Conservation (phyloP, 2,329 filamentous ascomycete genomes). For the Akanthomyces lecanii region DNA sequence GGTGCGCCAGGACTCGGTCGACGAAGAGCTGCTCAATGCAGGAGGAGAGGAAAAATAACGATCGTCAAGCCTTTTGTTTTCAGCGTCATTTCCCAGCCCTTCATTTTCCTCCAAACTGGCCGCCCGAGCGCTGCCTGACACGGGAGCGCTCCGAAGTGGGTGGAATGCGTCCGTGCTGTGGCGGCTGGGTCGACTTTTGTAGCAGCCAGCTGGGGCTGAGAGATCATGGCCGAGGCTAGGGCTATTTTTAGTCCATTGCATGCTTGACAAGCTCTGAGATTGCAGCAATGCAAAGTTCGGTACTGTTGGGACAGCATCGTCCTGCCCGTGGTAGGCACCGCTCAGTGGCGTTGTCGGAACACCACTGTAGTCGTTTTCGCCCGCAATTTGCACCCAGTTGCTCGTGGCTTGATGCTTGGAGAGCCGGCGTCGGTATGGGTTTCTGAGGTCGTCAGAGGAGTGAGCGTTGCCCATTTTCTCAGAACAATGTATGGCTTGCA, state of each 20-base stretch:
- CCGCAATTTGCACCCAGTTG: conserved; percentile 36
- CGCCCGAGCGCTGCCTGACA: conserved; percentile 14
- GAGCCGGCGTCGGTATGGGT: conserved; percentile 41
- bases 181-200: conserved; percentile 9
- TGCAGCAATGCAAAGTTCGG: conserved; percentile 5
- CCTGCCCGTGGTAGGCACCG: conserved; percentile 20
- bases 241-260: not conserved
- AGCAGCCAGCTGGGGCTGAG: not conserved
- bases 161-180: conserved; percentile 12
- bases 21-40: conserved; percentile 5
- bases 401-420: conserved; percentile 46
- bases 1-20: conserved; percentile 8
- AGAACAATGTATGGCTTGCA: not conserved
- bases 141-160: conserved; percentile 9
- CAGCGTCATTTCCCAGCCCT: conserved; percentile 2
- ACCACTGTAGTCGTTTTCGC: conserved; percentile 17
- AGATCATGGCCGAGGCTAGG: not conserved
- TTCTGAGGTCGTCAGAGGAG: conserved; percentile 41
- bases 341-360: conserved; percentile 18
- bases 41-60: not conserved
- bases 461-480: conserved; percentile 47
- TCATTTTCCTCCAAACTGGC: not conserved
- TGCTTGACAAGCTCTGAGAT: not conserved
- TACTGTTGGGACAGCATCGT: conserved; percentile 7
- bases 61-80: not conserved